Base-by-base conservation (phyloP, 768 basidiomycete genomes). In the Mycena vitilis region DNA sequence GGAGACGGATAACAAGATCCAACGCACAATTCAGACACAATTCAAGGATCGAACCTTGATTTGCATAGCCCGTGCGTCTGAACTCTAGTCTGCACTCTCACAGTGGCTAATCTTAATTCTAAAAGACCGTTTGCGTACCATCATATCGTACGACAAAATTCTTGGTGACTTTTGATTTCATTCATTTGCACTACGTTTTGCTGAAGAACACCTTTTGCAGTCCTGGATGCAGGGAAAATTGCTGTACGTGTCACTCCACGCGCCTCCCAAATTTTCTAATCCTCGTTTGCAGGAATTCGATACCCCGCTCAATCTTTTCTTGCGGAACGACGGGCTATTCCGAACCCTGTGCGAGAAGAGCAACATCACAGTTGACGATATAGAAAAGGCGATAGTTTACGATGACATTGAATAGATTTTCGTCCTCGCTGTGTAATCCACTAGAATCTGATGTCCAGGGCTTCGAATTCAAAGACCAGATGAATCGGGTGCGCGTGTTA, bases 1-100 rank as follows among this genome's bases (percentile, higher is more conserved):
- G 60, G 92, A 91, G 76, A 95, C 93, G 0, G 94, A 95, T 76
- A 82, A 87, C 65, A 91, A 90, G 77, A 94, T 96, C 62, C 94
- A 95, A 73, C 81, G 87, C 52, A 95, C 94, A 5, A 95, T 96
- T 60, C 84, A 90, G 10, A 84, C 80, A 6, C 86, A 90, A 78
- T 95, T 95, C 81, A 81, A 78, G 51, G 88, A 91, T 71, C 87
- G 89, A 55, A 95, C 94, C 0, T 82, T 94, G 22, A 78, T 95
- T 25, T 93, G 91, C 75, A 94, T 94, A 71, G 91, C 91, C 49
- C 92, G 89, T 91, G 34, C 40, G 34, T 45, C 44, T 45, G 15
- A 45, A 16, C 25, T 7, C 37, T 7, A 22, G 11, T 4, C n/a
- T 30, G 20, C 8, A 30, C 25, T 30, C 13, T 23, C 1, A 44